phyloP scores from a whole-genome alignment of 2,329 filamentous ascomycete genomes.

The Teratosphaeria destructans region DNA sequence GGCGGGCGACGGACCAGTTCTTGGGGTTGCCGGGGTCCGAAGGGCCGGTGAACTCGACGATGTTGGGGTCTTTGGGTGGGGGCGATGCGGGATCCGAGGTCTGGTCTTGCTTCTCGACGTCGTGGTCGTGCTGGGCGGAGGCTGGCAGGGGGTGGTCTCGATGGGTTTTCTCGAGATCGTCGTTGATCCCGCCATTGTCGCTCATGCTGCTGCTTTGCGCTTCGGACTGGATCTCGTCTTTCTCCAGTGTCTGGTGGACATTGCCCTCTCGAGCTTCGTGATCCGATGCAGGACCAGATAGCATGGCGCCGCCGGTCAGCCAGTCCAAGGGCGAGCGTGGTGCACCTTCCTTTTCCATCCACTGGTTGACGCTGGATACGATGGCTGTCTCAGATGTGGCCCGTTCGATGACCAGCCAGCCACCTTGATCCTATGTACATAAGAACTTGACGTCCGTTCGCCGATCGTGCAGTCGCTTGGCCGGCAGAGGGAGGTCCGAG shows the following conservation, averaged over 20 bases:
- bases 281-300: background rate
- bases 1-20: constrained; percentile 11
- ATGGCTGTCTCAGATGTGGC: no score
- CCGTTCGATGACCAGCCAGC: no score
- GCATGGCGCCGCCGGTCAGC: background rate
- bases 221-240: background rate
- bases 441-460: no score
- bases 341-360: no score
- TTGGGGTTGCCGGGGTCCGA: constrained; percentile 18
- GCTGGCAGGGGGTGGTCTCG: background rate
- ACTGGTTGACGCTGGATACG: no score
- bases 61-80: constrained; percentile 10
- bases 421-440: no score
- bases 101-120: background rate
- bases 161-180: background rate
- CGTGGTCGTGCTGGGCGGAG: background rate
- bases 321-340: no score
- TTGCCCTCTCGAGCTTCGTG: background rate
- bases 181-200: background rate
- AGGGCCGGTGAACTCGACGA: constrained; percentile 18
- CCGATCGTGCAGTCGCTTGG: no score
- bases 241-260: background rate
- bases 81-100: background rate
- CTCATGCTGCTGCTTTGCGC: background rate
- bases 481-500: no score